Base-by-base conservation (phyloP, 306 rosid genomes). In the Lagenaria siceraria region DNA sequence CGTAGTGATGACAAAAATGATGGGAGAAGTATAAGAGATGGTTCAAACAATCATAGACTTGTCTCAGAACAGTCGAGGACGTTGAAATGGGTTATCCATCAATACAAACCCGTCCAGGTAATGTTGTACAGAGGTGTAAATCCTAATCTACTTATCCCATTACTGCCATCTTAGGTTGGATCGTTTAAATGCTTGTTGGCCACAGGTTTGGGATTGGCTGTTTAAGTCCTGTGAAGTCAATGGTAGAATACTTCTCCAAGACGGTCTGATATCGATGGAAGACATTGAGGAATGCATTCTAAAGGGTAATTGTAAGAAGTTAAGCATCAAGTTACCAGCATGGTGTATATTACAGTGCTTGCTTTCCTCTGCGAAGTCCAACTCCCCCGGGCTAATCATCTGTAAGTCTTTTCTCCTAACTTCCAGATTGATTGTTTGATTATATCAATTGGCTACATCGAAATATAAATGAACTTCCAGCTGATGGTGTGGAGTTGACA, bases 161-260 rank as follows among this genome's bases (percentile, higher is more conserved):
- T 15, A 65, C 1, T 65, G 19, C 27, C 49, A 5, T 40, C 19
- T 22, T 66, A 64, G 40, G 53, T 66, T 66, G 9, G 0, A 66
- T 40, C 74, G 19, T 66, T 38, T 18, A 40, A 38, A 66, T 65
- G 48, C 22, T 62, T 62, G 5, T 36, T 65, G 48, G 73, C 80
- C 76, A 7, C 78, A 92, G 97, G 87, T 89, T 15, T 92, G 96
- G 94, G 96, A 87, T 74, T 92, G 94, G 94, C 84, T 92, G 51
- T 92, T 89, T 76, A 87, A 85, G 82, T 90, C 98, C 15, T 92
- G 91, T 33, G 89, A 87, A 77, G 87, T 89, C 54, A 85, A 92
- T 22, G 94, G 96, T 7, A 80, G 83, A 80, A 84, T 88, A 83
- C 85, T 90, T 31, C 84, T 87, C 48, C 91, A 78, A 0, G 89